Percentiles rank a stretch among this genome's conserved stretches.
Conservation (phyloP, 495 filamentous ascomycete species). For the Hapsidospora chrysogenum region DNA sequence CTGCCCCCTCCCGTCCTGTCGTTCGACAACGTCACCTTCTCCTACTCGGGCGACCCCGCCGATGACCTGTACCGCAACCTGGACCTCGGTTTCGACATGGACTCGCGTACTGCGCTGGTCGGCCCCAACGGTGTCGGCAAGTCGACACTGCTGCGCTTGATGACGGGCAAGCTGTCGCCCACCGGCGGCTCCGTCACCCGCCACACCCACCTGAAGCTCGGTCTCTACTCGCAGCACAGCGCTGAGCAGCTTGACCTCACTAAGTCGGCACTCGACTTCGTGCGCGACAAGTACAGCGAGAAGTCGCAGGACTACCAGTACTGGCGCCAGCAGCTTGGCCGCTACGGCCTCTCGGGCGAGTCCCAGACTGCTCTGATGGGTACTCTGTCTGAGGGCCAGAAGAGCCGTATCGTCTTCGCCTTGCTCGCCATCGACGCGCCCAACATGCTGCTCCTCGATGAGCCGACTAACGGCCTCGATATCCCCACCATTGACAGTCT, state of each 20-base stretch:
- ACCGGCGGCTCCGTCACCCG: conserved; percentile 66
- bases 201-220: conserved; percentile 96
- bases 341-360: conserved; percentile 82
- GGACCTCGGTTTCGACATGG: conserved; percentile 98
- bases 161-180: conserved; percentile 90
- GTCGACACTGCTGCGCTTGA: conserved; percentile 91
- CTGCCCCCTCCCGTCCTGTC: conserved; percentile 90
- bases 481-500: conserved; percentile 97
- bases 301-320: conserved; percentile 97
- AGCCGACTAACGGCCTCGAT: conserved; percentile 98
- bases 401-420: conserved; percentile 94
- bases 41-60: conserved; percentile 75
- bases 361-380: conserved; percentile 95
- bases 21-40: conserved; percentile 94
- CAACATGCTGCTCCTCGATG: conserved; percentile 96
- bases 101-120: conserved; percentile 90
- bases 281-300: conserved; percentile 80
- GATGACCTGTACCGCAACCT: conserved; percentile 94
- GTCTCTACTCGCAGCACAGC: conserved; percentile 94
- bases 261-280: conserved; percentile 95
- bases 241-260: conserved; percentile 96
- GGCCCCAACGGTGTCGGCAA: conserved; percentile 99
- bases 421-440: conserved; percentile 88
- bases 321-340: conserved; percentile 93
- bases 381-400: conserved; percentile 93